Percentiles rank a stretch among this genome's conserved stretches.
Conservation (phyloP, 305 asterid genomes). For the Fraxinus sp. region DNA sequence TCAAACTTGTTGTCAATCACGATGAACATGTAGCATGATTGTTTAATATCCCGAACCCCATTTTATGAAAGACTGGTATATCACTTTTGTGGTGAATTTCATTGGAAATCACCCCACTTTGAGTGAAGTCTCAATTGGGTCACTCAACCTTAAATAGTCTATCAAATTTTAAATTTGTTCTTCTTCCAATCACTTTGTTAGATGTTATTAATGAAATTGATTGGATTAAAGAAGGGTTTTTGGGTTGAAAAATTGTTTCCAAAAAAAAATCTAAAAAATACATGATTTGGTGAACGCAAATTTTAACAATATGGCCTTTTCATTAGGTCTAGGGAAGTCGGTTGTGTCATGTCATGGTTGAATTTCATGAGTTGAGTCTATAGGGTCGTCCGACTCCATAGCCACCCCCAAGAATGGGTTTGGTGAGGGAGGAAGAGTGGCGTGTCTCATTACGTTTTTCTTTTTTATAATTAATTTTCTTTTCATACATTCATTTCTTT, state of each 20-base stretch:
- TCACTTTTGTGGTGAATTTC: background rate
- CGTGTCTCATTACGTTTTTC: too few species aligned
- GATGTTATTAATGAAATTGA: background rate
- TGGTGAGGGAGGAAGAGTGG: background rate
- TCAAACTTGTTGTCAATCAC: too few species aligned
- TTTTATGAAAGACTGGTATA: background rate
- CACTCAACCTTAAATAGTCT: background rate
- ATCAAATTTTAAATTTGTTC: background rate
- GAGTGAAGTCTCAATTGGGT: background rate
- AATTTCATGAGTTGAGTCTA: too few species aligned
- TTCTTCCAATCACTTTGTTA: background rate
- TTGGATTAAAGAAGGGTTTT: background rate
- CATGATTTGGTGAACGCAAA: background rate
- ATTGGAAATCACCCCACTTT: background rate
- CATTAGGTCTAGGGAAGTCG: background rate
- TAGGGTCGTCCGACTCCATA: background rate
- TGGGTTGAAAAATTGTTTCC: background rate
- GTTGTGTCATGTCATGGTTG: background rate
- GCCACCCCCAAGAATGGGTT: background rate
- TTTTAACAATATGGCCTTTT: background rate
- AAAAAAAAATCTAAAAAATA: background rate
- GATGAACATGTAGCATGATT: too few species aligned
- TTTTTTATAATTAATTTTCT: background rate
- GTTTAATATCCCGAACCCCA: background rate
- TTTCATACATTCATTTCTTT: background rate